Evolutionary conservation across 441 rosid species (phyloP), one percentile per base, ranked within the genome.

Genomic region (Aquilaria agallochum): DNA sequence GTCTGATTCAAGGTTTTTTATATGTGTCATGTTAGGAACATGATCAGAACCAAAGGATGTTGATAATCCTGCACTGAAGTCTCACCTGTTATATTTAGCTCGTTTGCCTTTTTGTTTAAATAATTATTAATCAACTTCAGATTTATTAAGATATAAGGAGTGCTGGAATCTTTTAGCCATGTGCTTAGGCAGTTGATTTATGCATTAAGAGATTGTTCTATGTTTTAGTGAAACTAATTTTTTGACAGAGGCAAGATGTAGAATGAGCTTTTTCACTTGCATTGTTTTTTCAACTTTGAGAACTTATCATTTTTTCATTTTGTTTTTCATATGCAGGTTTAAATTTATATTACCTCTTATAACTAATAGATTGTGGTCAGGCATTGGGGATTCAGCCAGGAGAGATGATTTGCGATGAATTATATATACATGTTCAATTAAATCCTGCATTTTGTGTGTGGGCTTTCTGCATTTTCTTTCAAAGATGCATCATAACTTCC

Each of bases 321-420:
- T 50, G 67, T 63, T 60, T 53, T 5, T 61, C 64, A 48, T 50
- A 62, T 60, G 56, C 52, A 55, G 69, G 65, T 71, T 68, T 60
- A 62, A 58, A 50, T 66, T 12, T 42, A 20, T 56, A 66, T 15
- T 15, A 15, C 55, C 56, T 60, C 20, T 47, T 59, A n/a, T 59
- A 58, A 62, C 36, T 33, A 68, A 53, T 40, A 36, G 53, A 11
- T 45, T 62, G 60, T 31, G 67, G 72, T 62, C 60, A 60, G 57
- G 34, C 56, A 27, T 32, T 48, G 44, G 36, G 59, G 32, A 15
- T 64, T 69, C 52, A 40, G 44, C 11, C 31, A 68, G 30, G 50
- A 63, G 14, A 9, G 56, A 58, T 52, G 27, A 57, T 32, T 11
- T 62, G 10, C 60, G 53, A 66, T 36, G 47, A 53, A 56, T 33